Base-by-base conservation (phyloP, 2,329 filamentous ascomycete species). In the Pseudogymnoascus sp. region DNA sequence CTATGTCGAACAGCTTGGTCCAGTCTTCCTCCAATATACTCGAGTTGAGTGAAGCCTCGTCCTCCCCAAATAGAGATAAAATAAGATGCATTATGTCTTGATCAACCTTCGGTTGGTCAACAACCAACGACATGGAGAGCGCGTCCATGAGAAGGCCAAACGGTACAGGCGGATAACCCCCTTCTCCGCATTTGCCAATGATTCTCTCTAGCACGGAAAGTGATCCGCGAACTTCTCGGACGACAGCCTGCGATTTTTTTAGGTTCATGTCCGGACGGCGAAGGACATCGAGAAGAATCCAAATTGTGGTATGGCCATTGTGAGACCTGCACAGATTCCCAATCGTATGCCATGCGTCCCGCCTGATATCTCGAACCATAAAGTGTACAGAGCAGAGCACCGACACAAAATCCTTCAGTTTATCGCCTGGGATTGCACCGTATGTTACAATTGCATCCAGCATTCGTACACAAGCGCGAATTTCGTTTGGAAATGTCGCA, bases 361-460 rank as follows among this genome's bases (percentile, higher is more conserved):
- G 84, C 65, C 84, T 79, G 10, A 90, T 79, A 54, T 77, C 79
- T 11, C 79, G 77, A 2, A 92, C 83, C 61, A 90, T 79, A 66
- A 84, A 86, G 73, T 89, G 88, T 65, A 92, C 88, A 43, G 87
- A 88, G 70, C 88, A 88, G 62, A 93, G 78, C 2, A 92, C 83
- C 66, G 88, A 85, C 37, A 93, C 80, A 70, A 87, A 91, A 36
- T 82, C 81, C 68, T 82, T 82, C 43, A 92, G 79, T 65, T 84
- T 85, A 63, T 79, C 78, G 61, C 76, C 78, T 0, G 90, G 89
- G 54, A 93, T 85, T 36, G 85, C 83, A 3, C 87, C 86, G 72
- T 89, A 91, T 0, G 87, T 91, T 63, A 90, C 85, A 64, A 91
- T 83, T 8, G 86, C 82, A 71, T 90, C 84, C 65, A 92, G 82